Evolutionary conservation across 2,329 filamentous ascomycete genomes (phyloP).

Genomic region (Coleophoma cylindrospora): DNA sequence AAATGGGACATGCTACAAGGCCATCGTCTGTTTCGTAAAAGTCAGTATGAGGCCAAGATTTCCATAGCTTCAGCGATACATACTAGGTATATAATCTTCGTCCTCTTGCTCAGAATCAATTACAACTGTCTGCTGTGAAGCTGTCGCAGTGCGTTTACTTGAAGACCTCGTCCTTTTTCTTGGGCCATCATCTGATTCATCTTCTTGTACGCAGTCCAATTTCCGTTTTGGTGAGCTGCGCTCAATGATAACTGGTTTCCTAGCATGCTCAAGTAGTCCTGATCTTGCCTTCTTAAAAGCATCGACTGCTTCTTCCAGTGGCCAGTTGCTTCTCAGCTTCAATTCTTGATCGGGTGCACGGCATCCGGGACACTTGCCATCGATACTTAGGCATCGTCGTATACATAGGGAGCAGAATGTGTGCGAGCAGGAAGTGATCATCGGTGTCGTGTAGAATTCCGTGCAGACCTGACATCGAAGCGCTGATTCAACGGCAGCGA

Average conservation of each 20-base stretch:
- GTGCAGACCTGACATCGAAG: conserved; percentile 97
- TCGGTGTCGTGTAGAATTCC: conserved; percentile 90
- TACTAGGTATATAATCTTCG: conserved; percentile 24
- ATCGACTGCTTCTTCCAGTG: conserved; percentile 78
- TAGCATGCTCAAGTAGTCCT: conserved; percentile 60
- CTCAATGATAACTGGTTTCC: conserved; percentile 28
- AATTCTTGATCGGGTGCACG: conserved; percentile 74
- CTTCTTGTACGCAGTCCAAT: conserved; percentile 24
- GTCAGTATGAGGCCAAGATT: no score
- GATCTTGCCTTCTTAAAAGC: conserved; percentile 65
- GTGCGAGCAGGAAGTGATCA: conserved; percentile 91
- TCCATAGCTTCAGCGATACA: not conserved
- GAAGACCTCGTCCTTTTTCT: conserved; percentile 49
- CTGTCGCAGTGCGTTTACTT: conserved; percentile 38
- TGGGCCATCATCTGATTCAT: conserved; percentile 24
- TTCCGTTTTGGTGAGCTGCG: conserved; percentile 46
- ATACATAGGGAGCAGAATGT: conserved; percentile 98
- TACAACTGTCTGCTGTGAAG: conserved; percentile 27
- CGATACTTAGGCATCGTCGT: conserved; percentile 72
- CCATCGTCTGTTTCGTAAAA: conserved; percentile 36
- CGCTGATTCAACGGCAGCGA: conserved; percentile 73
- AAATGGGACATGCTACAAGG: conserved; percentile 80
- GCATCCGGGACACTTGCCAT: conserved; percentile 86
- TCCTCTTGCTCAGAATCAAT: conserved; percentile 21
- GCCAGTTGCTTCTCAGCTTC: conserved; percentile 79